phyloP scores from a whole-genome alignment of 768 basidiomycete species.

The Auricularia cornea region DNA sequence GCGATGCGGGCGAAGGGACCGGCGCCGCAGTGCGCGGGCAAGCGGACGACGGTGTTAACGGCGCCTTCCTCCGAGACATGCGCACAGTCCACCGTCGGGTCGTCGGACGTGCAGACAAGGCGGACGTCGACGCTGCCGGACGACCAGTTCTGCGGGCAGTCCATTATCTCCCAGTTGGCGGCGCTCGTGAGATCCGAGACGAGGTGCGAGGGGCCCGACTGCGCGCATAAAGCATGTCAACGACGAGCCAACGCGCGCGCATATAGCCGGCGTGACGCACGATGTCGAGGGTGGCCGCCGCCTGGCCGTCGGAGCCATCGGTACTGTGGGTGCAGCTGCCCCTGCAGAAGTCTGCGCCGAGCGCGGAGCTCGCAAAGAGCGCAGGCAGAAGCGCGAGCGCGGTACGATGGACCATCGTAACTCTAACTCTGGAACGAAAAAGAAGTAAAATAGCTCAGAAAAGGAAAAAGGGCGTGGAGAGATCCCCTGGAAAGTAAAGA shows the following conservation, averaged over 20 bases:
- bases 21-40: neutral
- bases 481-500: no score
- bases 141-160: neutral
- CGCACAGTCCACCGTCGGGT: neutral
- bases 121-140: neutral
- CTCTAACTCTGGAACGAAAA: no score
- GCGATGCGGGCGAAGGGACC: neutral
- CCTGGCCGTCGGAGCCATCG: neutral
- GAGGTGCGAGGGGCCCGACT: neutral
- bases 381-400: neutral
- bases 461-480: no score
- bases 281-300: neutral
- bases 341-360: neutral
- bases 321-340: neutral
- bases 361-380: neutral
- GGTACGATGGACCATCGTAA: no score
- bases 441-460: no score
- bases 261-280: neutral
- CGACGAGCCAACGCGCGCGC: neutral
- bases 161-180: neutral
- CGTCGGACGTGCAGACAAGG: neutral
- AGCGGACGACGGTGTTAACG: neutral
- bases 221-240: neutral
- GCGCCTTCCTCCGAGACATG: neutral
- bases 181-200: neutral